Conservation (phyloP, 2,329 filamentous ascomycete species). For the Sarocladium brachiariae region DNA sequence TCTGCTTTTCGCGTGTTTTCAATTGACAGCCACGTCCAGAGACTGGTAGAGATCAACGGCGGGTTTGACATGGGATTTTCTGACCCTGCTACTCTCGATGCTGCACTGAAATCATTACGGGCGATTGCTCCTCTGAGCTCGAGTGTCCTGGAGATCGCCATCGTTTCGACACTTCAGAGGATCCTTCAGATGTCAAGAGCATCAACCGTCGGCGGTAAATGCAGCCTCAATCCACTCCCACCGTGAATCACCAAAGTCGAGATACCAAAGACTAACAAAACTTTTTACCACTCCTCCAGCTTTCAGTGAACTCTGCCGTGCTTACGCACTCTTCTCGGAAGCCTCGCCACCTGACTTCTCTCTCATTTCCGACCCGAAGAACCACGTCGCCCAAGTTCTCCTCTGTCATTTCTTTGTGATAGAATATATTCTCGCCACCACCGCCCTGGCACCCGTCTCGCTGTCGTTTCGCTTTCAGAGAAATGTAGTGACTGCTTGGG, state of each 20-base stretch:
- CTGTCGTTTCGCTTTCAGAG: slow-evolving; percentile 18
- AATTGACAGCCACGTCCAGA: background rate
- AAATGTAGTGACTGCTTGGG: slow-evolving; percentile 19
- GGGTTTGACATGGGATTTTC: background rate
- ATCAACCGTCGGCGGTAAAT: slow-evolving; percentile 22
- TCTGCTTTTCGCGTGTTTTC: background rate
- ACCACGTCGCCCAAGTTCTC: slow-evolving; percentile 26
- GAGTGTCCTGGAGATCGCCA: slow-evolving; percentile 18
- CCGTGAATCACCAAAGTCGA: too few relatives aligned
- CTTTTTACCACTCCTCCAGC: slow-evolving; percentile 15
- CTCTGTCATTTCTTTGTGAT: slow-evolving; percentile 30
- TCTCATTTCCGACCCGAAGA: slow-evolving; percentile 23
- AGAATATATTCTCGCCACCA: slow-evolving; percentile 19
- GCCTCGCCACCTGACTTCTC: slow-evolving; percentile 24
- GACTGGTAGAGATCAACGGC: background rate
- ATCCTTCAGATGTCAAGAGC: slow-evolving; percentile 16
- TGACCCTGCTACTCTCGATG: background rate
- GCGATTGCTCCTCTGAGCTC: slow-evolving; percentile 25
- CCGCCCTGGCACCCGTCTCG: slow-evolving; percentile 15
- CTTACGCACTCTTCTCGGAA: slow-evolving; percentile 23
- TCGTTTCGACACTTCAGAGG: background rate
- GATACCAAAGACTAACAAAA: background rate
- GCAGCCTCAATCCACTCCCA: too few relatives aligned
- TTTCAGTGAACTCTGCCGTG: slow-evolving; percentile 18
- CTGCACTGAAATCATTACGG: slow-evolving; percentile 11